Base-by-base conservation (phyloP, 805 yeast genomes). In the Wickerhamiella musiphila region DNA sequence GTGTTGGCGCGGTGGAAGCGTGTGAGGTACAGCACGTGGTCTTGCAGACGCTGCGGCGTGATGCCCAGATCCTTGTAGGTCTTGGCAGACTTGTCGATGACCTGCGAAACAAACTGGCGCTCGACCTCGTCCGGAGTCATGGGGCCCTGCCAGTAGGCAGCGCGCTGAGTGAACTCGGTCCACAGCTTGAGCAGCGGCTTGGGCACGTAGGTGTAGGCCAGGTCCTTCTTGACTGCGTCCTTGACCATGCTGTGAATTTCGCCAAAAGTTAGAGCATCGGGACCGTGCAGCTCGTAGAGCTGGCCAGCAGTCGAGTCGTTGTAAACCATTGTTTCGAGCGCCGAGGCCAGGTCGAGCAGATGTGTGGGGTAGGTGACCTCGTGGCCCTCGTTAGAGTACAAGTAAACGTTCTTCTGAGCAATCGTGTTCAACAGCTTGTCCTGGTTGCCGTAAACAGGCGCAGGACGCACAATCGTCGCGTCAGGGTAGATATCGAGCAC, bases 381-480 rank as follows among this genome's bases (percentile, higher is more conserved):
- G 40, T 68, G 65, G 52, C 70, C 66, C 49, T 66, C 64, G 53
- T 77, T 68, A 31, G 78, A 71, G 34, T 78, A 69, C 59, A 73
- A 69, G 55, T 75, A 66, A 45, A 67, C 62, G 44, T 66, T 62
- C 46, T 65, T 52, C 54, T 70, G 36, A 10, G 68, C 78, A 54
- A 68, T 42, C 49, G 64, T 63, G 56, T 70, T 73, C 45, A 79
- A 60, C 49, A 81, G 68, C 38, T 66, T 60, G 52, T 77, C 83
- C 51, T 74, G 77, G 47, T 73, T 61, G 20, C 90, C 90, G 49
- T 58, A 79, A 69, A 78, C 65, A 31, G 78, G 79, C 16, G 77
- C 71, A 5, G 93, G 93, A 54, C 93, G 71, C 19, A 79, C 90
- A 46, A 81, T 78, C 13, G 93, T 79, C 30, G 79, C 64, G 47